Conservation (phyloP, 148 eudicot genomes). For the Nepenthes gracilis region DNA sequence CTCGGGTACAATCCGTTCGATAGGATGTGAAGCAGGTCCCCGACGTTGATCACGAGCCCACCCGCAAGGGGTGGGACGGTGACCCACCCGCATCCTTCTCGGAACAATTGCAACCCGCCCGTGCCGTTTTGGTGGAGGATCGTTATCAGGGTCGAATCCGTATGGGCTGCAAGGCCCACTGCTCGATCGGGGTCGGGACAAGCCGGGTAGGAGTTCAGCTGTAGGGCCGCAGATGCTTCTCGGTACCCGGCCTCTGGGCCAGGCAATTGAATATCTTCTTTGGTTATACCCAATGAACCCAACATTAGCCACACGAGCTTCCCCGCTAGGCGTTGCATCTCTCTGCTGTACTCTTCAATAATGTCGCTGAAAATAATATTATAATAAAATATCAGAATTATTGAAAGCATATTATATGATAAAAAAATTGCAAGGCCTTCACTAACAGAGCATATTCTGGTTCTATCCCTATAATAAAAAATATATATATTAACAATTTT, state of each 20-base stretch:
- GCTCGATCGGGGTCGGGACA: slow-evolving; percentile 52
- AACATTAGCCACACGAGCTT: slow-evolving; percentile 28
- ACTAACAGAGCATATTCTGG: background rate
- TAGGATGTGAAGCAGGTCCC: slow-evolving; percentile 51
- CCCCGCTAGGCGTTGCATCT: slow-evolving; percentile 34
- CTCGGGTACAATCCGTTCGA: slow-evolving; percentile 41
- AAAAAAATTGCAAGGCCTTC: background rate
- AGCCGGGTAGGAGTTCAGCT: slow-evolving; percentile 61
- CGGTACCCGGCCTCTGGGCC: slow-evolving; percentile 8
- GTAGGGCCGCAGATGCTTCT: slow-evolving; percentile 25
- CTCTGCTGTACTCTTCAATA: slow-evolving; percentile 39
- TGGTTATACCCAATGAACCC: slow-evolving; percentile 23
- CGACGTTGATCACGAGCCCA: slow-evolving; percentile 50
- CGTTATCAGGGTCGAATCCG: slow-evolving; percentile 59
- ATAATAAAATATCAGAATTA: background rate
- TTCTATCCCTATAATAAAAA: too few relatives aligned
- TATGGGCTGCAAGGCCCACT: slow-evolving; percentile 58
- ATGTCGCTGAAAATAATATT: slow-evolving; percentile 25
- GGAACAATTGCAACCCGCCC: slow-evolving; percentile 41
- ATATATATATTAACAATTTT: too few relatives aligned
- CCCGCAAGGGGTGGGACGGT: slow-evolving; percentile 26
- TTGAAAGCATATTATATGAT: background rate
- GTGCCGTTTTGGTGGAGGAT: slow-evolving; percentile 44
- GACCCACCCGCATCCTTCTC: slow-evolving; percentile 46
- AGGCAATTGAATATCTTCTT: slow-evolving; percentile 13